Conservation (phyloP, 2,329 filamentous ascomycete species). For the Talaromyces sp. region DNA sequence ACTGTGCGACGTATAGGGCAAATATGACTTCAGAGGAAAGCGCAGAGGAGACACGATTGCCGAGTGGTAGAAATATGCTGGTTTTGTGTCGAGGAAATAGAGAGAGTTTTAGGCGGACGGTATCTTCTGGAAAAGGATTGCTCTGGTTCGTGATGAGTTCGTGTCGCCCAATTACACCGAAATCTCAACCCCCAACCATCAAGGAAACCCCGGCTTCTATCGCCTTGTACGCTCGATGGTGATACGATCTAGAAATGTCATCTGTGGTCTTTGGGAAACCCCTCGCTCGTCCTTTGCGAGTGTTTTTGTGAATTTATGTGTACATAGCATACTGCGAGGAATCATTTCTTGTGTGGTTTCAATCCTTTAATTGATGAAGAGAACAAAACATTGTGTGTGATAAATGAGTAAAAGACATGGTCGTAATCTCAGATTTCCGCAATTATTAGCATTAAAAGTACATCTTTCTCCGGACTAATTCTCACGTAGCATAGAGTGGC, state of each 20-base stretch:
- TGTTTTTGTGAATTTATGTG: neutral
- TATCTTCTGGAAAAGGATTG: too few relatives aligned
- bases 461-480: neutral
- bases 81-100: neutral
- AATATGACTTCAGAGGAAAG: constrained; percentile 81
- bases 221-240: neutral
- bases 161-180: neutral
- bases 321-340: neutral
- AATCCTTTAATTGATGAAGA: neutral
- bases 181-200: neutral
- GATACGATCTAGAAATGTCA: neutral
- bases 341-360: neutral
- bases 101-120: neutral
- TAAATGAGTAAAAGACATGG: neutral
- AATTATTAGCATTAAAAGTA: neutral
- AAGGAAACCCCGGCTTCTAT: neutral
- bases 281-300: neutral
- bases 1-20: constrained; percentile 56
- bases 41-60: constrained; percentile 75
- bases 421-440: neutral
- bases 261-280: neutral
- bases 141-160: neutral
- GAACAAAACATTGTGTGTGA: neutral
- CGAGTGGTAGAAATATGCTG: constrained; percentile 47
- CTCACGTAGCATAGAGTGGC: neutral